phyloP scores from a whole-genome alignment of 257 asterid genomes.

The Gentiana straminea region DNA sequence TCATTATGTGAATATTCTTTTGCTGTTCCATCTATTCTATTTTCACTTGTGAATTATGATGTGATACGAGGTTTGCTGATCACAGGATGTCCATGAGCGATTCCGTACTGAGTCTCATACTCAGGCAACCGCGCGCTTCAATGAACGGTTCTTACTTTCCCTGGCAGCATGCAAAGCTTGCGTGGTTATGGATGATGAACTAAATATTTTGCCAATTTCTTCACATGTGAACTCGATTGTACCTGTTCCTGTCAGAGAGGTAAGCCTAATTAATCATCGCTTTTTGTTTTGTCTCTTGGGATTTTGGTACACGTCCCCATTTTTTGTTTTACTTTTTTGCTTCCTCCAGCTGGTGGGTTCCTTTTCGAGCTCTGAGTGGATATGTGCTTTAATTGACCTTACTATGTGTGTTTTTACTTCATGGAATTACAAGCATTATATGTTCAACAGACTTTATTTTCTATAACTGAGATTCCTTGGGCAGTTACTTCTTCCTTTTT shows the following conservation, averaged over 20 bases:
- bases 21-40: neutral
- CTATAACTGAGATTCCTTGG: neutral
- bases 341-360: neutral
- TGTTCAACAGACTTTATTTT: neutral
- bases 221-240: conserved; percentile 80
- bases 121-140: conserved; percentile 72
- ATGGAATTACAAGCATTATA: neutral
- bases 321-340: too few relatives aligned
- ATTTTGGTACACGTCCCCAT: too few relatives aligned
- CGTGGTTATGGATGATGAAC: conserved; percentile 93
- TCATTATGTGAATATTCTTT: neutral
- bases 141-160: conserved; percentile 92
- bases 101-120: conserved; percentile 92
- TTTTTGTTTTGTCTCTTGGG: too few relatives aligned
- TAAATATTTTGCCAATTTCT: conserved; percentile 84
- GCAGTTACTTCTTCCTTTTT: too few relatives aligned
- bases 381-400: neutral
- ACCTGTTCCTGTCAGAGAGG: conserved; percentile 53
- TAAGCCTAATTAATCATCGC: conserved; percentile 13
- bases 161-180: conserved; percentile 88
- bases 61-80: conserved; percentile 16
- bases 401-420: neutral
- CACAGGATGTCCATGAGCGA: conserved; percentile 93
- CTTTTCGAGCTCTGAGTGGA: neutral
- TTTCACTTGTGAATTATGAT: conserved; percentile 1